These are phyloP conservation scores for Coemansia sp. DNA, from an alignment of 192 early-diverging fungal genomes.

Conservation along the genomic window DNA sequence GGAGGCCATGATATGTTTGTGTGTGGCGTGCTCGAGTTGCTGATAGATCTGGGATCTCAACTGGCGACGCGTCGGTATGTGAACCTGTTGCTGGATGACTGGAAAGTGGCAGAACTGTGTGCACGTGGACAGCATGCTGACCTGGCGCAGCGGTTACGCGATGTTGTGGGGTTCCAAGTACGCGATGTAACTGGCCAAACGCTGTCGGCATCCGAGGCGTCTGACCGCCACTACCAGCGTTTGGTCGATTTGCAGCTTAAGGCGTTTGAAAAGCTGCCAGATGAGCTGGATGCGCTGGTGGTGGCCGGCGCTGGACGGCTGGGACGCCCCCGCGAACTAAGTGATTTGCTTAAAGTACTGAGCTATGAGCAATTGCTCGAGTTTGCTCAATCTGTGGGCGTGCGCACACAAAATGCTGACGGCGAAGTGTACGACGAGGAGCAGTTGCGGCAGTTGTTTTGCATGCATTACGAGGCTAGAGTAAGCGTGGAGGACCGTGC, in stretches of 20 bases:
- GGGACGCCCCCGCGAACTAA: slow-evolving; percentile 54
- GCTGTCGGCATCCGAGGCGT: slow-evolving; percentile 66
- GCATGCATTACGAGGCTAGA: slow-evolving; percentile 10
- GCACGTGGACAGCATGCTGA: slow-evolving; percentile 31
- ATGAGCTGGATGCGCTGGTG: slow-evolving; percentile 60
- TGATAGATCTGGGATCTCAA: slow-evolving; percentile 86
- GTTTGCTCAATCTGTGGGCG: slow-evolving; percentile 63
- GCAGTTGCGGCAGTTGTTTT: slow-evolving; percentile 3
- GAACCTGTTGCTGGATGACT: slow-evolving; percentile 76
- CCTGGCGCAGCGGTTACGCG: slow-evolving; percentile 68
- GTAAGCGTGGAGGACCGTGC: slow-evolving; percentile 61
- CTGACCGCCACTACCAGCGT: slow-evolving; percentile 60
- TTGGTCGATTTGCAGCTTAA: slow-evolving; percentile 70
- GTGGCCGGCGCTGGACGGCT: slow-evolving; percentile 71
- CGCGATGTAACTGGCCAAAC: slow-evolving; percentile 77
- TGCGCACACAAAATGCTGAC: slow-evolving; percentile 55
- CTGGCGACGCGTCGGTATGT: slow-evolving; percentile 90
- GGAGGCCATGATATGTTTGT: slow-evolving; percentile 46
- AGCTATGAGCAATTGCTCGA: slow-evolving; percentile 49
- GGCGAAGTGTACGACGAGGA: not conserved
- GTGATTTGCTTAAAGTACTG: slow-evolving; percentile 58
- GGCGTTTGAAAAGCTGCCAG: slow-evolving; percentile 67
- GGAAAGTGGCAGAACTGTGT: slow-evolving; percentile 61
- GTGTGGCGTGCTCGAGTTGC: slow-evolving; percentile 77
- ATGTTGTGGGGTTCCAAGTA: slow-evolving; percentile 66